These are phyloP conservation scores for Talaromyces sp. DNA, from an alignment of 2,329 filamentous ascomycete species.

Conservation along the genomic window DNA sequence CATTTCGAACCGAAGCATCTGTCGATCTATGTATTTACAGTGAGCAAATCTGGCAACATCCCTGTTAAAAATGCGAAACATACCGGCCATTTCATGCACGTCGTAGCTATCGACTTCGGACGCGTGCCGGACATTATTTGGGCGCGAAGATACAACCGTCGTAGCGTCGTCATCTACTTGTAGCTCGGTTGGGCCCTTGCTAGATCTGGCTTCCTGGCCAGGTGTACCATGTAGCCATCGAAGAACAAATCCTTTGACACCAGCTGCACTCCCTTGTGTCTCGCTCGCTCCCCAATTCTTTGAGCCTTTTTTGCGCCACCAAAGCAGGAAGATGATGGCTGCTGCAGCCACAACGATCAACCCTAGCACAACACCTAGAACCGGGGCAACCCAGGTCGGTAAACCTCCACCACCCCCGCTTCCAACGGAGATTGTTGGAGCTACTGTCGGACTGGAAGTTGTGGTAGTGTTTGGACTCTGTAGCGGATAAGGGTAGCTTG, in stretches of 20 bases:
- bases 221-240: conserved; percentile 9
- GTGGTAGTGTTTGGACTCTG: conserved; percentile 4
- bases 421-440: conserved; percentile 1
- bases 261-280: conserved; percentile 1
- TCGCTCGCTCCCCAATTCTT: conserved; percentile 4
- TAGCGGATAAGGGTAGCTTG: conserved; percentile 55
- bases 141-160: conserved; percentile 4
- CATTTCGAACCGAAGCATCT: conserved; percentile 5
- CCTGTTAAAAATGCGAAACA: background rate
- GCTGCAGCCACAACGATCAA: conserved; percentile 8
- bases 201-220: conserved; percentile 1
- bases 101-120: conserved; percentile 8
- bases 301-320: conserved; percentile 1
- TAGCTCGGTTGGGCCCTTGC: conserved; percentile 1
- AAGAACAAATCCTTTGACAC: conserved; percentile 7
- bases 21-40: background rate
- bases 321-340: conserved; percentile 9
- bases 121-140: conserved; percentile 1
- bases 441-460: conserved; percentile 1
- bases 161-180: conserved; percentile 3
- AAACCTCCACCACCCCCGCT: conserved; percentile 4
- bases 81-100: conserved; percentile 10
- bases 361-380: conserved; percentile 11
- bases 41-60: background rate
- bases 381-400: conserved; percentile 10